Percentiles rank a stretch among this genome's conserved stretches.
These are phyloP conservation scores for Penicillium macrosclerotiorum DNA, from an alignment of 495 filamentous ascomycete species.

Conservation along the genomic window DNA sequence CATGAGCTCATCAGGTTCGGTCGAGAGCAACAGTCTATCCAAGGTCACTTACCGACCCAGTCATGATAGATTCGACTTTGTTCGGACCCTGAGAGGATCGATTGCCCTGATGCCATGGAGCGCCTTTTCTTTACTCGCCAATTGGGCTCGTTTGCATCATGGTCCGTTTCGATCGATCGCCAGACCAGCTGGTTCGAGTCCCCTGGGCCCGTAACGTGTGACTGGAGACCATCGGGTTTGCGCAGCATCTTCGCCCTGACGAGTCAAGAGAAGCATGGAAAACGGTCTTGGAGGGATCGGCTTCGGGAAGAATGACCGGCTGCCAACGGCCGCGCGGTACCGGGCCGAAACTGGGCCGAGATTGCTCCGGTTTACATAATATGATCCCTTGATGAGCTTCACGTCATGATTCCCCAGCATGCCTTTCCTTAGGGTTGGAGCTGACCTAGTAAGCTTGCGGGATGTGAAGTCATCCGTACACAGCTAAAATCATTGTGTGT, in stretches of 20 bases:
- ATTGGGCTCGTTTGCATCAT: neutral
- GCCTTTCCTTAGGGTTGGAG: neutral
- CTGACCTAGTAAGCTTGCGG: neutral
- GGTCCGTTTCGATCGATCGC: constrained; percentile 16
- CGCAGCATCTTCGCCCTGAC: constrained; percentile 1
- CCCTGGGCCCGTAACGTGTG: neutral
- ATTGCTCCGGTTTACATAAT: constrained; percentile 9
- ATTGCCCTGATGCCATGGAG: constrained; percentile 3
- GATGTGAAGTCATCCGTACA: neutral
- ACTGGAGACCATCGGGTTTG: neutral
- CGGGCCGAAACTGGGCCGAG: constrained; percentile 5
- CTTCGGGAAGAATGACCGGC: neutral
- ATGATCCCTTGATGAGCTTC: constrained; percentile 8
- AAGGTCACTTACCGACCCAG: constrained; percentile 32
- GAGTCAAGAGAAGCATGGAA: neutral
- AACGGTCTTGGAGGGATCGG: too few relatives aligned
- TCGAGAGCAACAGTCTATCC: too few relatives aligned
- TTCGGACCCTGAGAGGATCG: constrained; percentile 17
- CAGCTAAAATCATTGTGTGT: neutral
- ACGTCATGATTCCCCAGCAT: neutral
- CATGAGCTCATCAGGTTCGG: too few relatives aligned
- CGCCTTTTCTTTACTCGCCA: constrained; percentile 4
- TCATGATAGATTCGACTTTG: constrained; percentile 29
- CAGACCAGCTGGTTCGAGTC: neutral
- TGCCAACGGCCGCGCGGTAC: too few relatives aligned